Evolutionary conservation across 169 alveolate species (phyloP), one percentile per base, ranked within the genome.

Genomic region (Plasmodium fragile): DNA sequence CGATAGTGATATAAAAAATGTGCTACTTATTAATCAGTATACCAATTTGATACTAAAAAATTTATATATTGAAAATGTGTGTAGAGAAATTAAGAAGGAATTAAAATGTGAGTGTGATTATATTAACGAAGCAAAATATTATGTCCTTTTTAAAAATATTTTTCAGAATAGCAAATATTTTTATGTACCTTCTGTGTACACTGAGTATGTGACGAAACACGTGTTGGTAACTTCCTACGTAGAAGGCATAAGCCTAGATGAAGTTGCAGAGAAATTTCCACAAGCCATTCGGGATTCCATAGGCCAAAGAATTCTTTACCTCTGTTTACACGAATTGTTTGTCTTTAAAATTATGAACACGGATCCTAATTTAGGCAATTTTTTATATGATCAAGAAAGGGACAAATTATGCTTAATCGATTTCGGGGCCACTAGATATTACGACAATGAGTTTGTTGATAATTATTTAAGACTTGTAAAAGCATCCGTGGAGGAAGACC

Each of bases 351-450:
- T 96, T 79, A 96, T 98, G 98, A 96, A 97, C 83, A 97, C 99
- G 32, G 99, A 98, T 93, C 98, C 99, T 3, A 97, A 98, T 93
- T 98, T 99, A 28, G 98, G 98, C 36, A 98, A 98, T 93, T 98
- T 97, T 93, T 82, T 97, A 79, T 97, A 96, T 82, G 96, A 97
- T 71, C 81, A 81, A 18, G 81, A 95, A 43, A 92, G 85, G n/a
- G 96, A 96, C 41, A 91, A 95, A 45, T 93, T 98, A 55, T 96
- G 97, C 43, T 91, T 97, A 43, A 94, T 98, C 32, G 99, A 98
- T 81, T 98, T 98, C 73, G 99, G 99, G 10, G 98, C 99, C 16
- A 98, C 98, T 43, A 59, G 83, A 95, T 92, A 92, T 16, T 98
- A 94, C 91, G 92, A 95, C 43, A 81, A 95, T 72, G 92, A 92